Evolutionary conservation across 495 filamentous ascomycete genomes (phyloP).

Genomic region (Gamarada debralockiae): DNA sequence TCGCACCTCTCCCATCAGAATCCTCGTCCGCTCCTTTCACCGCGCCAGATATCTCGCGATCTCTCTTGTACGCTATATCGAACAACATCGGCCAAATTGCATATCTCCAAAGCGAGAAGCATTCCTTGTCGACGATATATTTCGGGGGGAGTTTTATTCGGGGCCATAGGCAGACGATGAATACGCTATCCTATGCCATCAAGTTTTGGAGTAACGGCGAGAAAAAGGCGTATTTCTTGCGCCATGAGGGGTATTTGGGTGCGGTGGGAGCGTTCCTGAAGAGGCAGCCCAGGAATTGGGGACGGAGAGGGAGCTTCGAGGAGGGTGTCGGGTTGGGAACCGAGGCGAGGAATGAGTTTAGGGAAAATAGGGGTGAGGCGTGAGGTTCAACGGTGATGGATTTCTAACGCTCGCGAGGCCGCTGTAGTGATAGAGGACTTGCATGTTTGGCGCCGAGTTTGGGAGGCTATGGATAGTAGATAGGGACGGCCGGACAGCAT

Average conservation of each 20-base stretch:
- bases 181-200: conserved; percentile 92
- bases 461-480: no score
- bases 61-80: conserved; percentile 75
- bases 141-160: conserved; percentile 97
- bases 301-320: conserved; percentile 70
- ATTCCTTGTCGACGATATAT: conserved; percentile 87
- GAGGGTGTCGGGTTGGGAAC: conserved; percentile 18
- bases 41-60: conserved; percentile 47
- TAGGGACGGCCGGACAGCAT: no score
- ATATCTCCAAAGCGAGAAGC: conserved; percentile 90
- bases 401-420: no score
- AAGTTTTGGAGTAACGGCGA: conserved; percentile 93
- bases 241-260: conserved; percentile 96
- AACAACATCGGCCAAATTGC: conserved; percentile 99
- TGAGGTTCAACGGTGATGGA: no score
- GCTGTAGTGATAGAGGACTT: no score
- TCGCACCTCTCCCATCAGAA: background rate
- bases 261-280: conserved; percentile 93
- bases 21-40: conserved; percentile 32
- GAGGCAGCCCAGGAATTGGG: conserved; percentile 88
- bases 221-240: conserved; percentile 92
- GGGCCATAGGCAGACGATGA: conserved; percentile 95
- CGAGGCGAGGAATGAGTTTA: conserved; percentile 13
- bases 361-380: no score
- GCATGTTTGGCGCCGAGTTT: no score